Conservation (phyloP, 177 flowering plant species). For the Vitis hybrid region DNA sequence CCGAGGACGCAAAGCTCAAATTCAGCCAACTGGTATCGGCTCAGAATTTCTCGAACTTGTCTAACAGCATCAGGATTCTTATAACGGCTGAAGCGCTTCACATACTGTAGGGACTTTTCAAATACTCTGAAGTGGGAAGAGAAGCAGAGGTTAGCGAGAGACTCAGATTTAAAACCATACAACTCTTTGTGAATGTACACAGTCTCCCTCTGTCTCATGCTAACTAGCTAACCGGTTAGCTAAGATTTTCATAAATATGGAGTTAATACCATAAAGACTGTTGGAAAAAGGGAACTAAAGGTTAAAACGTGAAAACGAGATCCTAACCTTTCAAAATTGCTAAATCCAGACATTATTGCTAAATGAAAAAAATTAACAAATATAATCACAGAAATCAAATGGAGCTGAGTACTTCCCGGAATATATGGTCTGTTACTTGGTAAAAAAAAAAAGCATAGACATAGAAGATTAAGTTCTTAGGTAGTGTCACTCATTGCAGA, state of each 20-base stretch:
- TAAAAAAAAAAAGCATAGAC: no score
- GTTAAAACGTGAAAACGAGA: no score
- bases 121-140: constrained; percentile 60
- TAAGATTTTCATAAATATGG: not conserved
- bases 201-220: no score
- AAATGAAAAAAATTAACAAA: no score
- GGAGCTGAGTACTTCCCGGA: no score
- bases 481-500: no score
- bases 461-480: no score
- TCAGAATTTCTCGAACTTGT: constrained; percentile 95
- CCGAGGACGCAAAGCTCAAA: constrained; percentile 99
- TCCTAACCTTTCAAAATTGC: not conserved
- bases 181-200: not conserved
- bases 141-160: not conserved
- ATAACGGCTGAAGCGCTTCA: constrained; percentile 97
- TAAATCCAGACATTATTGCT: not conserved
- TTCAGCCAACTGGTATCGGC: constrained; percentile 88
- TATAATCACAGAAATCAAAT: no score
- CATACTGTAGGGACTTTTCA: constrained; percentile 97
- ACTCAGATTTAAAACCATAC: not conserved
- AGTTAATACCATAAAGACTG: not conserved
- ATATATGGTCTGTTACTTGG: no score
- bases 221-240: not conserved
- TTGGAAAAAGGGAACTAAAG: no score
- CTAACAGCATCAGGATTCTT: constrained; percentile 96